These are phyloP conservation scores for Elaeis guineensis DNA, from an alignment of 176 grass and related monocot genomes.

Conservation along the genomic window DNA sequence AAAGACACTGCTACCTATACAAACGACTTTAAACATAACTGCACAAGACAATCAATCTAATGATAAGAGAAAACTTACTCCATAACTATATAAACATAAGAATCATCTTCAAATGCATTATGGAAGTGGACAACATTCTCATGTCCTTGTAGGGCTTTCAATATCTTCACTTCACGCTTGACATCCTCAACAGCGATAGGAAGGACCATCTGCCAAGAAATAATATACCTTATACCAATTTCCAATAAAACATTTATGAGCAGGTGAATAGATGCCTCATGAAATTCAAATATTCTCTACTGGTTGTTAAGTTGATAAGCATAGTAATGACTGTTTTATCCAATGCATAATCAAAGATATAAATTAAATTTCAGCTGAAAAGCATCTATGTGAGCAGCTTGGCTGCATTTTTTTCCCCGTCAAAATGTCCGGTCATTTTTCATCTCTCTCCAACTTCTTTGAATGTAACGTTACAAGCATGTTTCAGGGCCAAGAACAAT, in stretches of 20 bases:
- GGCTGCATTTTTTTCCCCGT: too few species aligned
- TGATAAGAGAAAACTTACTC: slow-evolving; percentile 52
- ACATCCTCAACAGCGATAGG: slow-evolving; percentile 90
- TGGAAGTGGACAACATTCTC: slow-evolving; percentile 88
- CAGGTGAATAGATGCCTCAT: not conserved
- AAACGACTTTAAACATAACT: not conserved
- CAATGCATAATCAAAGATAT: too few species aligned
- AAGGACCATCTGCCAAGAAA: slow-evolving; percentile 74
- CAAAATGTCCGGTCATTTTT: too few species aligned
- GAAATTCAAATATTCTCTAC: not conserved
- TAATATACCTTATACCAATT: not conserved
- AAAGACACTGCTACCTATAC: not conserved
- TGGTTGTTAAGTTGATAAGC: too few species aligned
- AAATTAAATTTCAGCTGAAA: too few species aligned
- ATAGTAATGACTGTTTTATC: too few species aligned
- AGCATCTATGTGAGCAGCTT: too few species aligned
- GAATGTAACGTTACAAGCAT: too few species aligned
- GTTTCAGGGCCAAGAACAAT: too few species aligned
- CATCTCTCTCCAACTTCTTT: too few species aligned
- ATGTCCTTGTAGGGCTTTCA: slow-evolving; percentile 75
- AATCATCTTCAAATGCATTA: slow-evolving; percentile 84
- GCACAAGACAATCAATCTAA: not conserved
- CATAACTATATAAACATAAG: slow-evolving; percentile 93
- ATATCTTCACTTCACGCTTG: slow-evolving; percentile 88
- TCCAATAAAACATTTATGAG: not conserved